Percentiles rank a stretch among this genome's conserved stretches.
phyloP scores from a whole-genome alignment of 805 yeast genomes.

The Spathaspora passalidarum region DNA sequence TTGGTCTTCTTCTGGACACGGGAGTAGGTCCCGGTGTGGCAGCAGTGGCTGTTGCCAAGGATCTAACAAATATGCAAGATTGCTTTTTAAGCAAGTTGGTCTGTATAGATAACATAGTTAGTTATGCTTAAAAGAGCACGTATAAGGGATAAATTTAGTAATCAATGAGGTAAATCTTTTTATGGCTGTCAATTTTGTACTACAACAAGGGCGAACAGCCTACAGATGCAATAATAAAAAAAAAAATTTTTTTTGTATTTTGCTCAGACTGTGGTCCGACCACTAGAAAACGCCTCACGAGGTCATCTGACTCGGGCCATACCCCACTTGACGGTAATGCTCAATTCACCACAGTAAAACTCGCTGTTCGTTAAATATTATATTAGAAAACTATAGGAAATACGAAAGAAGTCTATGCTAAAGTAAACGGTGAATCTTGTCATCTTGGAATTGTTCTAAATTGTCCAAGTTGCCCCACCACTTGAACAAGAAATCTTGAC shows the following conservation, averaged over 20 bases:
- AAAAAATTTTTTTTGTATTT: no score
- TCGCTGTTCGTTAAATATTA: no score
- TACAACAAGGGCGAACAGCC: no score
- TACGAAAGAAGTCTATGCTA: constrained; percentile 11
- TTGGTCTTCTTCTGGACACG: constrained; percentile 44
- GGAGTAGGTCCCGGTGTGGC: constrained; percentile 8
- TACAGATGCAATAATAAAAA: no score
- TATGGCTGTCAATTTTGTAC: no score
- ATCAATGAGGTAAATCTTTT: no score
- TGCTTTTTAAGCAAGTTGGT: not conserved
- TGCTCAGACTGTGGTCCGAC: no score
- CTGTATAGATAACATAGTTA: not conserved
- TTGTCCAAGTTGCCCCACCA: constrained; percentile 87
- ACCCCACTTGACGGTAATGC: no score
- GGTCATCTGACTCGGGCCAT: no score
- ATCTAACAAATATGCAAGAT: constrained; percentile 1
- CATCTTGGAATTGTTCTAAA: constrained; percentile 48
- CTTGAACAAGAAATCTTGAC: constrained; percentile 82
- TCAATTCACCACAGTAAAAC: no score
- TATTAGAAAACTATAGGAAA: not conserved
- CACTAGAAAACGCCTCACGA: no score
- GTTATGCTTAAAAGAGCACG: not conserved
- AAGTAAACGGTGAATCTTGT: constrained; percentile 49
- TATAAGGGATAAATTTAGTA: no score
- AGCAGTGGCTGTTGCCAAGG: constrained; percentile 13